These are phyloP conservation scores for Suillus clintonianus DNA, from an alignment of 768 basidiomycete genomes.

Conservation along the genomic window DNA sequence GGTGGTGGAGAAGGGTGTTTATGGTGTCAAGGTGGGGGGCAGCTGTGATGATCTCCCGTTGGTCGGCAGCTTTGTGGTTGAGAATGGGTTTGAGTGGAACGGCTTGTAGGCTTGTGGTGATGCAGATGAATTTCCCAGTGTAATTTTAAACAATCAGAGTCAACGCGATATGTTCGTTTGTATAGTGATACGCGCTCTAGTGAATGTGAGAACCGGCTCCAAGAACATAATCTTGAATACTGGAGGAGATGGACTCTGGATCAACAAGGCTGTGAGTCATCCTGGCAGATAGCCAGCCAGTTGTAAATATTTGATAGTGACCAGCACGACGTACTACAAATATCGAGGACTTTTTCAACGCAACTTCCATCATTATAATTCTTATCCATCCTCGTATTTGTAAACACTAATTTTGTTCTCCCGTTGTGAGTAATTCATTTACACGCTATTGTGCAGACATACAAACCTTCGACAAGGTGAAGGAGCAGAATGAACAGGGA, in stretches of 20 bases:
- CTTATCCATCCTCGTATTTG: background rate
- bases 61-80: constrained; percentile 28
- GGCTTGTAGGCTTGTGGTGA: constrained; percentile 63
- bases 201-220: too few species aligned
- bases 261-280: too few species aligned
- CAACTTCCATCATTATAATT: background rate
- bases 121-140: background rate
- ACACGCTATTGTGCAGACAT: too few species aligned
- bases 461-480: background rate
- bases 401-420: background rate
- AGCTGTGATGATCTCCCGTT: constrained; percentile 40
- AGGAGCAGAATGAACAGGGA: background rate
- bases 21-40: constrained; percentile 49
- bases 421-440: too few species aligned
- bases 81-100: constrained; percentile 65
- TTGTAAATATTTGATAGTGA: too few species aligned
- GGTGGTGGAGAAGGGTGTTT: constrained; percentile 53
- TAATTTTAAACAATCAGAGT: background rate
- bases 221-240: too few species aligned
- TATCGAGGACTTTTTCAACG: too few species aligned
- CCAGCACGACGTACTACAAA: too few species aligned
- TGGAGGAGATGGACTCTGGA: too few species aligned
- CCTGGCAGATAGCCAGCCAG: too few species aligned
- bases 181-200: too few species aligned
- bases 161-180: too few species aligned